Base-by-base conservation (phyloP, 2,329 filamentous ascomycete species). In the Zymoseptoria pseudotritici region DNA sequence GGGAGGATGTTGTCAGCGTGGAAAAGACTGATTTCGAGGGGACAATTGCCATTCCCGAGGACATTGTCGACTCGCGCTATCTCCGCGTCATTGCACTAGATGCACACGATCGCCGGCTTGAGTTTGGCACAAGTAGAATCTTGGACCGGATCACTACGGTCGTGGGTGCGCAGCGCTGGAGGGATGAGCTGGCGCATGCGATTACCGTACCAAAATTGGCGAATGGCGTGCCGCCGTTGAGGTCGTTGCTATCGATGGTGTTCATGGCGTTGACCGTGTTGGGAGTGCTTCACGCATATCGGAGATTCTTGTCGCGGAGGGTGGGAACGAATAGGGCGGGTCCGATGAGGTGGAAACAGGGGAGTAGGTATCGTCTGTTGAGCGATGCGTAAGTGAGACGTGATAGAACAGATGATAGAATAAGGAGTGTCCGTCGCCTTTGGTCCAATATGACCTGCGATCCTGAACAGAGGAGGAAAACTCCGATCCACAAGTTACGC, bases 11-110 rank as follows among this genome's bases (percentile, higher is more conserved):
- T 11, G 50, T 60, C 1, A 24, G 62, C 3, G 54, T 66, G 1
- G 9, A 46, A 11, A 71, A 67, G 53, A 49, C 51, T 0, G 72
- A 74, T 42, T 81, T 81, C 62, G 79, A 80, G 67, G 75, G 72
- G 17, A 61, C 62, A 4, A 61, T 72, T 8, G 26, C 58, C 2
- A 51, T 71, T 11, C 63, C 67, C 0, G 54, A 59, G 6, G 61
- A 64, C 21, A n/a, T 61, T 20, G 58, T 54, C 8, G 56, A 57
- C 17, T 59, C 61, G 3, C 63, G 67, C 19, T 73, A 61, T 58
- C 53, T 72, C 2, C 60, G 69, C 4, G 64, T 72, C 21, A 66
- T 70, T 50, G 72, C 71, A 0, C 42, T 74, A 2, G 68, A 67
- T 21, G 53, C 58, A 6, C 57, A 65, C 13, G 67, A 65, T 4